Conservation (phyloP, 2,329 filamentous ascomycete genomes). For the Drechmeria coniospora region DNA sequence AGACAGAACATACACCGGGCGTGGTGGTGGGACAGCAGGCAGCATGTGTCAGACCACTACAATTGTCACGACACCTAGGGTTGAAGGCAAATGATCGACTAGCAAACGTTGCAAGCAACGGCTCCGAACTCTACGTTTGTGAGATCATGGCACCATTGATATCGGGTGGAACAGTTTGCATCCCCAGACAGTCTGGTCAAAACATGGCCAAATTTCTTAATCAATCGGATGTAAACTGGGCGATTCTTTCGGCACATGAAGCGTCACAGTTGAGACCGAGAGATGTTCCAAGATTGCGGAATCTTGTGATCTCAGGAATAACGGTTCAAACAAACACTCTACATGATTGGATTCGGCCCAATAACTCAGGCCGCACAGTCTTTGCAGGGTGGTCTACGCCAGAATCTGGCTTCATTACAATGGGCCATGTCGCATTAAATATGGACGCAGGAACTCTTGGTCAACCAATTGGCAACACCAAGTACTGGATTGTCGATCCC, state of each 20-base stretch:
- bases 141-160: background rate
- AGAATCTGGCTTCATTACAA: background rate
- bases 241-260: background rate
- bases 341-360: too few species aligned
- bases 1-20: background rate
- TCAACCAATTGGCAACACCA: background rate
- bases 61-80: background rate
- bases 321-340: background rate
- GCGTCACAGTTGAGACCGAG: background rate
- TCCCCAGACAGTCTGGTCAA: background rate
- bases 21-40: background rate
- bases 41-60: background rate
- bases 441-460: slow-evolving; percentile 1
- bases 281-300: background rate
- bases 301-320: background rate
- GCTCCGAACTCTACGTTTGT: background rate
- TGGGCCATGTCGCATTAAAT: background rate
- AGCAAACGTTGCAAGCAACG: background rate
- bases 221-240: background rate
- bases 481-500: slow-evolving; percentile 2
- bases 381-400: background rate
- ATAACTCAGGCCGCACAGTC: background rate
- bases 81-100: background rate
- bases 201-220: background rate
- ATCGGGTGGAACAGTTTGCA: background rate